A percentile compares a stretch with the other conserved stretches of the same genome.
Evolutionary conservation across 2,329 filamentous ascomycete species (phyloP).

Genomic region (Magnaporthiopsis incrustans): DNA sequence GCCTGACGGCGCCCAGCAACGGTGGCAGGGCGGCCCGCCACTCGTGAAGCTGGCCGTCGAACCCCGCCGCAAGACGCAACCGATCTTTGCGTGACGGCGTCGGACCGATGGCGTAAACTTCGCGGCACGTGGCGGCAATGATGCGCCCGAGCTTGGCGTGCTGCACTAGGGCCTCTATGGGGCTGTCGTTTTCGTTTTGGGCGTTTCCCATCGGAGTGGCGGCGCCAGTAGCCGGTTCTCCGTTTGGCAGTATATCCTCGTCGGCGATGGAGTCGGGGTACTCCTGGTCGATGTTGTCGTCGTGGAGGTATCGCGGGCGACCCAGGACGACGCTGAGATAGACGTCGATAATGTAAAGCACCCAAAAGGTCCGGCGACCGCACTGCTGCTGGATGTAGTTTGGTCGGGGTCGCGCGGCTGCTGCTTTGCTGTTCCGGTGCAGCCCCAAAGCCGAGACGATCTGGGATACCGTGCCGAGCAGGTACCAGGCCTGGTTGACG

Average conservation of each 20-base stretch:
- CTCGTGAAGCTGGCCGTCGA: slow-evolving; percentile 28
- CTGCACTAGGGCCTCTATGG: slow-evolving; percentile 39
- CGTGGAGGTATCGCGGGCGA: slow-evolving; percentile 50
- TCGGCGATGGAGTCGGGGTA: too few species aligned
- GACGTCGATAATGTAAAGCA: slow-evolving; percentile 53
- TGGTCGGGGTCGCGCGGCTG: slow-evolving; percentile 10
- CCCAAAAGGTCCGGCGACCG: slow-evolving; percentile 52
- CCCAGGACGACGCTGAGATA: slow-evolving; percentile 58
- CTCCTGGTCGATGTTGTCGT: slow-evolving; percentile 42
- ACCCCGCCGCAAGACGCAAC: slow-evolving; percentile 26
- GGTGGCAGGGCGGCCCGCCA: slow-evolving; percentile 33
- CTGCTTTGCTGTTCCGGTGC: slow-evolving; percentile 15
- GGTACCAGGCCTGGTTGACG: slow-evolving; percentile 53
- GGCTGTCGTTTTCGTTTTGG: slow-evolving; percentile 29
- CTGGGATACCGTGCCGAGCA: slow-evolving; percentile 48
- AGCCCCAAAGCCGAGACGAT: slow-evolving; percentile 37
- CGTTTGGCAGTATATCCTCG: too few species aligned
- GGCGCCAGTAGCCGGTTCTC: slow-evolving; percentile 8
- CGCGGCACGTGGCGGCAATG: slow-evolving; percentile 28
- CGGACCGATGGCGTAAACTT: slow-evolving; percentile 30
- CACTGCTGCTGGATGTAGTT: slow-evolving; percentile 43
- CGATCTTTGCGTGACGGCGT: slow-evolving; percentile 25
- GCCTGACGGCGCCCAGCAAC: slow-evolving; percentile 33
- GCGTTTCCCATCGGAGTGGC: slow-evolving; percentile 12
- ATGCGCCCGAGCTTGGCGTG: slow-evolving; percentile 35